Percentiles rank a stretch among this genome's conserved stretches.
Evolutionary conservation across 345 rosid genomes (phyloP).

Genomic region (Hibiscus mutabilis): DNA sequence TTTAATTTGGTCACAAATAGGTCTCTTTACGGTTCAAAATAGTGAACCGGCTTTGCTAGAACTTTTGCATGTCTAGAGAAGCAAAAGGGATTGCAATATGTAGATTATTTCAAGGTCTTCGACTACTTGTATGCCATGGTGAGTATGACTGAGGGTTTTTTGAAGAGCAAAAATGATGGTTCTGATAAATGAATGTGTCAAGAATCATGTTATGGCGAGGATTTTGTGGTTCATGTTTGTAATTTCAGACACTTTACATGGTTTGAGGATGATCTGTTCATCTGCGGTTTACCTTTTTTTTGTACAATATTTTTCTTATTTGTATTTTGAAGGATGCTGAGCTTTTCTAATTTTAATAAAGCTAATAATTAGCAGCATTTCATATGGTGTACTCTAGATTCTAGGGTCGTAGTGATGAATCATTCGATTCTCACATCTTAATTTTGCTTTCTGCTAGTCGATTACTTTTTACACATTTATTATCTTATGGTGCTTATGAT

Average conservation of each 20-base stretch:
- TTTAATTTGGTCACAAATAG: conserved; percentile 1
- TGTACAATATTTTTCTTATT: neutral
- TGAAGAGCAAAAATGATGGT: neutral
- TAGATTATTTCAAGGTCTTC: neutral
- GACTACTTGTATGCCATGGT: too few species aligned
- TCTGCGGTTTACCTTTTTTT: neutral
- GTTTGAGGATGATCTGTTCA: neutral
- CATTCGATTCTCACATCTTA: neutral
- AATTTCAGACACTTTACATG: neutral
- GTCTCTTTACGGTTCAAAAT: conserved; percentile 2
- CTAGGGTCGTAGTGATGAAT: neutral
- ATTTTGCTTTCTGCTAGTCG: neutral
- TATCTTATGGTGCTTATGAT: neutral
- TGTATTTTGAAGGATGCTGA: neutral
- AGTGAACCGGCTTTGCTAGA: neutral
- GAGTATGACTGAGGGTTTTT: neutral
- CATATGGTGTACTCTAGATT: neutral
- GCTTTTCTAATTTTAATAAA: neutral
- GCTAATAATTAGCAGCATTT: neutral
- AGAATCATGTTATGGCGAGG: neutral
- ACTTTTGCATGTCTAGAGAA: neutral
- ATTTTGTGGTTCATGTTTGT: conserved; percentile 1
- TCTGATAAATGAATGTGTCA: neutral
- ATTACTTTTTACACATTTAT: neutral
- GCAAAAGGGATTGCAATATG: neutral